Evolutionary conservation across 305 asterid species (phyloP), one percentile per base, ranked within the genome.

Genomic region (Euphrasia arctica): DNA sequence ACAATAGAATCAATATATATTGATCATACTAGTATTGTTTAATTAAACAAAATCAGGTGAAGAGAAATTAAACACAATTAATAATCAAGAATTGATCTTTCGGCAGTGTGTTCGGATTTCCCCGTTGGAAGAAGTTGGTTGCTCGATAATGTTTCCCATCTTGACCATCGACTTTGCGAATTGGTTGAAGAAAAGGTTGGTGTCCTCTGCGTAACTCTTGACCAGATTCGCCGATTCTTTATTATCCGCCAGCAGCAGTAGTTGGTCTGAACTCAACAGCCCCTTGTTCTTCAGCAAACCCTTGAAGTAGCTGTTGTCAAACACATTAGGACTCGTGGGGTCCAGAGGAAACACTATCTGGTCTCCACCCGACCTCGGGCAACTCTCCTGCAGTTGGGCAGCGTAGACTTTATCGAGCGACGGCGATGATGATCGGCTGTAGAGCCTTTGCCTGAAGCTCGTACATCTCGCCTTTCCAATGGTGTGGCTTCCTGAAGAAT

Each of bases 361-460:
- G 29, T 86, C 95, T 0, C 89, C 95, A 5, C 96, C 96, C 0
- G 97, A 85, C 62, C 54, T 67, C 9, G 95, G 91, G 54, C 97
- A 89, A n/a, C 64, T 59, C 10, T 60, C 49, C 9, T 88, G 89
- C 67, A 87, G 56, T 58, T 73, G 11, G 49, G 11, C 3, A 8
- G 10, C 49, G 77, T 70, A 41, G 80, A 80, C 3, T 1, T 31
- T 72, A 93, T 93, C 4, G 34, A 29, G 34, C 4, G 34, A 3
- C 3, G 4, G 34, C 34, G 34, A 31, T 4, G 34, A 31, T 7
- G 89, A 27, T 55, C 83, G 91, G 72, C 80, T 87, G 77, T 87
- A 90, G 10, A 87, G 86, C 85, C 97, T 90, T 55, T 87, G 95
- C 36, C 83, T 83, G 79, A 90, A 85, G 82, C 85, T 85, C 39